phyloP scores from a whole-genome alignment of 495 filamentous ascomycete genomes.

The Darksidea phi region DNA sequence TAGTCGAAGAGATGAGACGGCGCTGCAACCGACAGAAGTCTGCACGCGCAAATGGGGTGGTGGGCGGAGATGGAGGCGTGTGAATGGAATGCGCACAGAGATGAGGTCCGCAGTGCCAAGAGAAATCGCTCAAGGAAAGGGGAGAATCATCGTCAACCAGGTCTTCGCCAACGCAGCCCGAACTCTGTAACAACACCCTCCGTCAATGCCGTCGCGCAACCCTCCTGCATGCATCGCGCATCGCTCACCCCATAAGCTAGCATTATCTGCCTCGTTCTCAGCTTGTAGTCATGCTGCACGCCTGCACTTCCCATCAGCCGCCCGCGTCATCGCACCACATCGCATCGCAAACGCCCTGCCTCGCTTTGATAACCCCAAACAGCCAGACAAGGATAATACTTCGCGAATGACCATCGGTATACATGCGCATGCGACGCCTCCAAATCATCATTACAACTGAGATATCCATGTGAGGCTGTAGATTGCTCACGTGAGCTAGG shows the following conservation, averaged over 20 bases:
- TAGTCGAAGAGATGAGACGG: neutral
- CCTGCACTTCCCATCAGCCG: neutral
- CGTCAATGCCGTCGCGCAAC: neutral
- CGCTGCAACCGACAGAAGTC: neutral
- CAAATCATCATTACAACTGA: neutral
- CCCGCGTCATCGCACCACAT: conserved; percentile 13
- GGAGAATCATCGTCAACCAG: neutral
- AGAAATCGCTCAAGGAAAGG: neutral
- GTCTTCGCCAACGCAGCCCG: no score
- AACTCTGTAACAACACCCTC: conserved; percentile 2
- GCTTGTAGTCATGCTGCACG: neutral
- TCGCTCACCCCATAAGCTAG: no score
- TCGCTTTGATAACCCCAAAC: conserved; percentile 2
- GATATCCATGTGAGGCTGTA: no score
- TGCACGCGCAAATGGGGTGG: neutral
- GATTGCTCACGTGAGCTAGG: no score
- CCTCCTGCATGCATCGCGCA: no score
- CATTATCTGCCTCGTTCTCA: neutral
- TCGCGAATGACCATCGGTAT: neutral
- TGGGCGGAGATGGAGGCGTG: neutral
- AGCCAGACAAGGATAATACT: neutral
- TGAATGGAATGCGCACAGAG: conserved; percentile 7
- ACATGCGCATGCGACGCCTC: neutral
- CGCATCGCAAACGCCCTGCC: no score
- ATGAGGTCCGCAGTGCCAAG: conserved; percentile 2